Evolutionary conservation across 345 rosid genomes (phyloP), one percentile per base, ranked within the genome.

Genomic region (Kandelia obovata): DNA sequence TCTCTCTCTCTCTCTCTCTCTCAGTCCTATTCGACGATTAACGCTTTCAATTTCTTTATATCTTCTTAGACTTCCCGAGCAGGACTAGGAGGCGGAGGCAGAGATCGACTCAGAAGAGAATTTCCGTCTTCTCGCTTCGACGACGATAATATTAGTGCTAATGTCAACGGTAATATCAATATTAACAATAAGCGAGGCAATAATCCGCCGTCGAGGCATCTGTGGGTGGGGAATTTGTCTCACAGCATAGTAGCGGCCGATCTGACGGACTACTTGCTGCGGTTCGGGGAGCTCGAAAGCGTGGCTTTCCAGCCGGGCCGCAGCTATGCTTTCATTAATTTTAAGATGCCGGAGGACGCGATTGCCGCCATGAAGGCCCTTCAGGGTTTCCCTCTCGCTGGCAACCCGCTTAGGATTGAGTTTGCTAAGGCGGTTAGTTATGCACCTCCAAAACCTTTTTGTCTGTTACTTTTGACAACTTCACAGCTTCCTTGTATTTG

Each of bases 391-490:
- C 83, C 89, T 55, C 79, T 94, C 49, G 82, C 86, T 16, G 96
- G 92, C 76, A 91, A 81, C 69, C 92, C 95, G 51, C 95, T 94
- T 78, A 87, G 87, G 80, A 86, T 94, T 79, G 97, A 94, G 84
- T 94, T 88, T 85, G 91, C 97, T 51, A 94, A 94, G 95, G 89
- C 96, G 97, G 97, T 94, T 89, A 94, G 98, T 94, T 60, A 73
- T 81, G 83, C 80, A 69, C 27, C 66, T 63, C 65, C 49, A 43
- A 43, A 43, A 43, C 49, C 49, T 43, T 59, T 74, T 59, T 56
- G 30, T 25, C 71, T 66, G 21, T 69, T 72, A n/a, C 26, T 58
- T 58, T 58, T 60, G 5, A 30, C 71, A 11, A 58, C 46, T 67
- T 51, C 57, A 21, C 58, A 34, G 31, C 66, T 43, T 68, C 62